Percentiles rank a stretch among this genome's conserved stretches.
phyloP scores from a whole-genome alignment of 441 rosid genomes.

The Melastoma candidum region DNA sequence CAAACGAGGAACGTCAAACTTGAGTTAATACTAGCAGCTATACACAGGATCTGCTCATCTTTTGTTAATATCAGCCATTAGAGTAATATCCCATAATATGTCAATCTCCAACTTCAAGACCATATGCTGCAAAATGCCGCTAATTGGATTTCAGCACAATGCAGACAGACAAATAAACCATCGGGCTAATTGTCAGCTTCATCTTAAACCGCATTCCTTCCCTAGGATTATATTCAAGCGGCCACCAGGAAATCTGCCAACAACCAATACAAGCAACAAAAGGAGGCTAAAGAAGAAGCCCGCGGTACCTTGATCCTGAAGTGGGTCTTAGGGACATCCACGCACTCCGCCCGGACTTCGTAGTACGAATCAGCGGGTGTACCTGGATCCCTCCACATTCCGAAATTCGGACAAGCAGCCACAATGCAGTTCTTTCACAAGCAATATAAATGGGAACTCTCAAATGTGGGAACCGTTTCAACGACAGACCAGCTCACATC shows the following conservation, averaged over 20 bases:
- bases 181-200: neutral
- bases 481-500: too few relatives aligned
- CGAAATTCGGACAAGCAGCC: neutral
- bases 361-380: constrained; percentile 83
- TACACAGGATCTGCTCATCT: too few relatives aligned
- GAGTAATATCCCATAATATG: too few relatives aligned
- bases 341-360: constrained; percentile 79
- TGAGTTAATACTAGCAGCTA: neutral
- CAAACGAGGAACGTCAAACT: neutral
- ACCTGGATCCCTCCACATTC: constrained; percentile 57
- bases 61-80: too few relatives aligned
- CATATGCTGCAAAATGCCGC: too few relatives aligned
- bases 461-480: too few relatives aligned
- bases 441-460: neutral
- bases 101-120: too few relatives aligned
- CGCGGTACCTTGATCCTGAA: constrained; percentile 61
- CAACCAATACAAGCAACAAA: constrained; percentile 1
- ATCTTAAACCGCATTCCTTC: neutral
- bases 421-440: constrained; percentile 1
- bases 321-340: constrained; percentile 71
- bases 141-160: too few relatives aligned
- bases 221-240: constrained; percentile 8
- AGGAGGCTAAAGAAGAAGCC: constrained; percentile 15
- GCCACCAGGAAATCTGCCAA: neutral
- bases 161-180: too few relatives aligned